Evolutionary conservation across 805 yeast genomes (phyloP), one percentile per base, ranked within the genome.

Genomic region (Starmerella bombicola): DNA sequence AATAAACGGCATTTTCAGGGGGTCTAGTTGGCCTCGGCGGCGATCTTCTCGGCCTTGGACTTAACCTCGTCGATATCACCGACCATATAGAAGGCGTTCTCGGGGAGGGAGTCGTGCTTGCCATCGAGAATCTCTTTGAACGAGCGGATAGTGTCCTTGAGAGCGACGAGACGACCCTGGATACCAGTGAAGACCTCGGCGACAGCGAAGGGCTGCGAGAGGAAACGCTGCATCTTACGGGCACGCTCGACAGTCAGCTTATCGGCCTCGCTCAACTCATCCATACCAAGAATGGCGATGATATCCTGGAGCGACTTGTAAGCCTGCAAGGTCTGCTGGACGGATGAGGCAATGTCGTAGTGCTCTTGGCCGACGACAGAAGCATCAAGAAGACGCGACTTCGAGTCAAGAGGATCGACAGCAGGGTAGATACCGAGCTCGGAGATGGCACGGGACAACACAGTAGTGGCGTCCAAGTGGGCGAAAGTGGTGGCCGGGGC

Each of bases 351-450:
- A 66, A 80, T 84, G 58, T 79, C 80, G 73, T 91, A 91, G 75
- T 91, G 98, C 75, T 91, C 98, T 71, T 84, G 81, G 70, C 98
- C 98, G 60, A 91, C 95, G 63, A 91, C 91, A 53, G 95, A 62
- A 62, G 79, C 95, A 68, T 91, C 98, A 66, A 91, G 80, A 67
- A 91, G 80, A 79, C 98, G 85, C 50, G 97, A 91, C 73, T 81
- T 88, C 65, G 98, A 91, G 74, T 88, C 98, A 69, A 91, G 81
- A 64, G 98, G 98, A 73, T 91, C 98, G 76, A 91, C 98, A 65
- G 98, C 98, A 67, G 98, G 98, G 85, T 91, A 91, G 69, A 91
- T 91, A 86, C 97, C 97, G 70, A 91, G 78, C 76, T 91, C 98
- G 50, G 98, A 91, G 66, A 91, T 91, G 78, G 95, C 86, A 78